These are phyloP conservation scores for Pestalotiopsis fici DNA, from an alignment of 2,329 filamentous ascomycete genomes.

Conservation along the genomic window DNA sequence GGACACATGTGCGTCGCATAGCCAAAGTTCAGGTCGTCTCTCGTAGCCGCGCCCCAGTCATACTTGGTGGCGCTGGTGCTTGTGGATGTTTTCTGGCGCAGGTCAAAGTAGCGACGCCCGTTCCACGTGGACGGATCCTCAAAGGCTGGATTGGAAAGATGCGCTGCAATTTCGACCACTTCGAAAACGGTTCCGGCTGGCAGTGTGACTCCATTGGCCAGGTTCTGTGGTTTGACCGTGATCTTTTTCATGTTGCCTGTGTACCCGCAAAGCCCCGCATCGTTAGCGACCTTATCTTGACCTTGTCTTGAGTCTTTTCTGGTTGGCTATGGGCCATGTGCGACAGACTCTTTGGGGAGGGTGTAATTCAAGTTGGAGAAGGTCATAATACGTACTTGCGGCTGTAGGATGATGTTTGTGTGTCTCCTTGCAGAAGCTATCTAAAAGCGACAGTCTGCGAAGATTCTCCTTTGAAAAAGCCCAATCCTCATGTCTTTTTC, in stretches of 20 bases:
- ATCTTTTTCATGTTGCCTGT: neutral
- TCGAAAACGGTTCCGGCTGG: neutral
- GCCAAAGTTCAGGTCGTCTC: neutral
- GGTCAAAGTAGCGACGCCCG: neutral
- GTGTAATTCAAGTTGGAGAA: neutral
- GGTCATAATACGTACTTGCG: neutral
- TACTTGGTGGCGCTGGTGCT: neutral
- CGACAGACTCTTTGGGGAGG: neutral
- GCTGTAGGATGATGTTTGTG: neutral
- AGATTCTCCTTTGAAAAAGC: neutral
- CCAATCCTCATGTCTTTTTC: neutral
- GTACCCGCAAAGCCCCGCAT: neutral
- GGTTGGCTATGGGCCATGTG: neutral
- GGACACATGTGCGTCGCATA: neutral
- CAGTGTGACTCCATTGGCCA: neutral
- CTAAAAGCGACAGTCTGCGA: neutral
- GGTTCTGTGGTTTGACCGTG: neutral
- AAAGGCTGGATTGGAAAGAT: neutral
- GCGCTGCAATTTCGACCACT: neutral
- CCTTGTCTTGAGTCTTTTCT: neutral
- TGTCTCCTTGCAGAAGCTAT: neutral
- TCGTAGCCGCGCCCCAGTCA: neutral
- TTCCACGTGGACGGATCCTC: neutral
- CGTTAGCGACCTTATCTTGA: neutral
- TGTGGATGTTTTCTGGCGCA: neutral